These are phyloP conservation scores for Pseudogymnoascus destructans DNA, from an alignment of 2,329 filamentous ascomycete species.

Conservation along the genomic window DNA sequence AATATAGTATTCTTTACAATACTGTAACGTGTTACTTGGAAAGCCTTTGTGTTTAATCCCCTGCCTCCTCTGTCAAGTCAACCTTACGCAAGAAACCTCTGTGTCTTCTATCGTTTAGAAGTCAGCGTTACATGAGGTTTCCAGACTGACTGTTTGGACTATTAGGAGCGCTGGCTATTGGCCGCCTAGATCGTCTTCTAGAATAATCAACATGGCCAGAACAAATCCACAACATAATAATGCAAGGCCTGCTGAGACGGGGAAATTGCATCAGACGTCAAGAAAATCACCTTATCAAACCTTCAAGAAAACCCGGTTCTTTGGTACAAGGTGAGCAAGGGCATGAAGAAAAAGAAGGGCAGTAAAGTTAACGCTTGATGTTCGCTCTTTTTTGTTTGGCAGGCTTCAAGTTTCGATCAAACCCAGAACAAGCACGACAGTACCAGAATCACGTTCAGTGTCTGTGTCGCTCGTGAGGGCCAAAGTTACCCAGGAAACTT, in stretches of 20 bases:
- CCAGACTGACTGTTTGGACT: no score
- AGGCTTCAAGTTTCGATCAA: neutral
- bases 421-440: neutral
- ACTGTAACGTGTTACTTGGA: no score
- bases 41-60: no score
- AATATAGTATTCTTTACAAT: no score
- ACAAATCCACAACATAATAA: neutral
- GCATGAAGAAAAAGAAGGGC: constrained; percentile 13
- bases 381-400: neutral
- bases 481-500: neutral
- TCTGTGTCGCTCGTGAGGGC: neutral
- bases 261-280: neutral
- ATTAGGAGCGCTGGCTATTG: no score
- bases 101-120: no score
- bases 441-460: no score
- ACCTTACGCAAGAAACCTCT: no score
- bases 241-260: neutral
- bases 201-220: neutral
- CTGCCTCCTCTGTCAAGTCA: no score
- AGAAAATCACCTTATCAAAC: neutral
- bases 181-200: neutral
- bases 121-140: no score
- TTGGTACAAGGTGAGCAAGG: neutral
- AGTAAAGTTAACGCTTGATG: neutral
- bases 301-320: neutral